A percentile compares a stretch with the other conserved stretches of the same genome.
Evolutionary conservation across 495 filamentous ascomycete genomes (phyloP).

Genomic region (Aspergillus mulundensis): DNA sequence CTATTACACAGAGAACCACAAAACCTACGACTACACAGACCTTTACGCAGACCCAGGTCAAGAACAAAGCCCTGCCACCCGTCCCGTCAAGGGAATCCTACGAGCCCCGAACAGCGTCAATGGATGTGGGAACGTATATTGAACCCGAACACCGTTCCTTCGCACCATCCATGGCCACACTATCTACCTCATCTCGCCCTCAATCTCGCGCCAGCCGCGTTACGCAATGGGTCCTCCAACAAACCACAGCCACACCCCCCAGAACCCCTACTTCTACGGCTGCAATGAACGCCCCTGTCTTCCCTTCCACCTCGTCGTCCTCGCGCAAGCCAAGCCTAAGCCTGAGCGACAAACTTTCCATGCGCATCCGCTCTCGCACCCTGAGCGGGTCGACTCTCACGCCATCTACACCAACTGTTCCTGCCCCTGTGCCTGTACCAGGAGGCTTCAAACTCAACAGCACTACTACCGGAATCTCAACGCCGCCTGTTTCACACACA

Average conservation of each 20-base stretch:
- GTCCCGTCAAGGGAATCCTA: conserved; percentile 5
- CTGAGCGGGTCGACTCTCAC: conserved; percentile 39
- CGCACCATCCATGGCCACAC: conserved; percentile 2
- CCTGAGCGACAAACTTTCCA: conserved; percentile 19
- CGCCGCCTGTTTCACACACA: conserved; percentile 28
- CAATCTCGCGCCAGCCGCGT: conserved; percentile 26
- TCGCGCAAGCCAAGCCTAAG: conserved; percentile 16
- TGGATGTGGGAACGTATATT: background rate
- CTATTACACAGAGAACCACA: conserved; percentile 9
- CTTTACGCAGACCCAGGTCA: background rate
- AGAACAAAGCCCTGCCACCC: conserved; percentile 18
- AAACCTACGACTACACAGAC: conserved; percentile 13
- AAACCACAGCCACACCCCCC: conserved; percentile 1
- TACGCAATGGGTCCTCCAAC: conserved; percentile 34
- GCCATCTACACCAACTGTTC: conserved; percentile 17
- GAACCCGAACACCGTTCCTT: conserved; percentile 10
- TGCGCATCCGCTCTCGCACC: conserved; percentile 37
- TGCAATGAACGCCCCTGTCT: background rate
- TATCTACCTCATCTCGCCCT: conserved; percentile 9
- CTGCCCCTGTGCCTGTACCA: background rate
- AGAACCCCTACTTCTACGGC: background rate
- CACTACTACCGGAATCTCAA: background rate
- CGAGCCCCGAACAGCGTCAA: conserved; percentile 14
- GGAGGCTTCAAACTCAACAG: conserved; percentile 5
- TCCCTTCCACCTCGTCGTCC: background rate